These are phyloP conservation scores for Leccinum aurantiacum DNA, from an alignment of 768 basidiomycete genomes.

Conservation along the genomic window DNA sequence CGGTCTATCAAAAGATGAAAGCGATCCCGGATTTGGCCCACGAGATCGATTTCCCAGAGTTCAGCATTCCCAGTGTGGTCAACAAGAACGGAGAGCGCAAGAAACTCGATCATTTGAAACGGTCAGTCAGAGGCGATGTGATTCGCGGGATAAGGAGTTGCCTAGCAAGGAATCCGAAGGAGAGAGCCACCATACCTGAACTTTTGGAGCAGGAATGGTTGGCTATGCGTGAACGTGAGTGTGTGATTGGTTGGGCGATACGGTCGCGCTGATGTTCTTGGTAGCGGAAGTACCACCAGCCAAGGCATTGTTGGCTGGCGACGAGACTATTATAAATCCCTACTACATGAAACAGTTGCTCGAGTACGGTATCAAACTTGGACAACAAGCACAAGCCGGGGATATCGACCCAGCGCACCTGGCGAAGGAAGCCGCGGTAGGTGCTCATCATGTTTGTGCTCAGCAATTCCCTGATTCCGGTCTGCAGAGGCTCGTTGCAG, in stretches of 20 bases:
- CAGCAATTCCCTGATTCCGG: not conserved
- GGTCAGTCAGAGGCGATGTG: conserved; percentile 71
- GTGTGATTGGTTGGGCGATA: not conserved
- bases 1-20: conserved; percentile 87
- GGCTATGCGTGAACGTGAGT: conserved; percentile 45
- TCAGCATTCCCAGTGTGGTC: conserved; percentile 47
- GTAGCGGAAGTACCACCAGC: conserved; percentile 31
- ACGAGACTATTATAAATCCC: conserved; percentile 76
- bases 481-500: conserved; percentile 59
- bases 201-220: conserved; percentile 83
- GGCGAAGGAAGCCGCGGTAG: conserved; percentile 56
- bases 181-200: conserved; percentile 84
- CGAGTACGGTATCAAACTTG: conserved; percentile 66
- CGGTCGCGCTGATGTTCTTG: conserved; percentile 1
- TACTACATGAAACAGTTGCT: conserved; percentile 79
- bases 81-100: conserved; percentile 38
- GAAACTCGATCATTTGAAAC: conserved; percentile 67
- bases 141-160: conserved; percentile 83
- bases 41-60: conserved; percentile 80
- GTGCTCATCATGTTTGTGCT: conserved; percentile 12
- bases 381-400: conserved; percentile 39
- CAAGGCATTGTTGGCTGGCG: conserved; percentile 37
- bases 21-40: conserved; percentile 82
- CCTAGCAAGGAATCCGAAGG: conserved; percentile 74
- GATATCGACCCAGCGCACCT: conserved; percentile 49